phyloP scores from a whole-genome alignment of 1,284 basidiomycete genomes.

The Exsudoporus floridanus region DNA sequence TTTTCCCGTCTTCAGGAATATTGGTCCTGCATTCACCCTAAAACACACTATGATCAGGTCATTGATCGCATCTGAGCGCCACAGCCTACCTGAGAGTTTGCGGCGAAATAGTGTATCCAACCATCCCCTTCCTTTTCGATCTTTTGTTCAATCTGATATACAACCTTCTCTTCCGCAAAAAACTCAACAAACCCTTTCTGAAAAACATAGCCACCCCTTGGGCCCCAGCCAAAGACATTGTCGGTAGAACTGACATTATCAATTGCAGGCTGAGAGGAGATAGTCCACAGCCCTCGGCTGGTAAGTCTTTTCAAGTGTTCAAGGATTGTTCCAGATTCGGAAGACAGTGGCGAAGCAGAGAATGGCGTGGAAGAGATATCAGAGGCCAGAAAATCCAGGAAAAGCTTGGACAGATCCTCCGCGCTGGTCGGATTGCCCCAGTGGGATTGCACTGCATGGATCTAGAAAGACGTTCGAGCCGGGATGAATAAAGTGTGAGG shows the following conservation, averaged over 20 bases:
- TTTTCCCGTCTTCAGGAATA: conserved; percentile 75
- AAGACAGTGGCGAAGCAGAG: conserved; percentile 80
- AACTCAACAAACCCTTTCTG: conserved; percentile 99
- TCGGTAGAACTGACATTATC: conserved; percentile 78
- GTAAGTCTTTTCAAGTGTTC: conserved; percentile 79
- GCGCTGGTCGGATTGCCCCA: conserved; percentile 81
- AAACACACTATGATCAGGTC: background rate
- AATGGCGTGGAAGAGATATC: conserved; percentile 81
- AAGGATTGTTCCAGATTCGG: conserved; percentile 84
- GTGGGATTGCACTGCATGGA: conserved; percentile 64
- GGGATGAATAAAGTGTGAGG: background rate
- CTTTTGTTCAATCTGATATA: conserved; percentile 62
- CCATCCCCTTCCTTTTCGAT: conserved; percentile 57
- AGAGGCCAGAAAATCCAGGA: conserved; percentile 77
- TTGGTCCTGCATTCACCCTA: conserved; percentile 85
- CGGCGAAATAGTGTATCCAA: conserved; percentile 85
- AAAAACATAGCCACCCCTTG: conserved; percentile 88
- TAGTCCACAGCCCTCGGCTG: conserved; percentile 85
- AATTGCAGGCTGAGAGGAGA: conserved; percentile 94
- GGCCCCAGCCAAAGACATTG: conserved; percentile 89
- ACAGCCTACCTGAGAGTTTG: conserved; percentile 64
- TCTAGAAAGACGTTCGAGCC: conserved; percentile 39
- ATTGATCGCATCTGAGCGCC: background rate
- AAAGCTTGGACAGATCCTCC: conserved; percentile 77
- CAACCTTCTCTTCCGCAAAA: conserved; percentile 71